Evolutionary conservation across 2,329 filamentous ascomycete species (phyloP), one percentile per base, ranked within the genome.

Genomic region (Colletotrichum sp.): DNA sequence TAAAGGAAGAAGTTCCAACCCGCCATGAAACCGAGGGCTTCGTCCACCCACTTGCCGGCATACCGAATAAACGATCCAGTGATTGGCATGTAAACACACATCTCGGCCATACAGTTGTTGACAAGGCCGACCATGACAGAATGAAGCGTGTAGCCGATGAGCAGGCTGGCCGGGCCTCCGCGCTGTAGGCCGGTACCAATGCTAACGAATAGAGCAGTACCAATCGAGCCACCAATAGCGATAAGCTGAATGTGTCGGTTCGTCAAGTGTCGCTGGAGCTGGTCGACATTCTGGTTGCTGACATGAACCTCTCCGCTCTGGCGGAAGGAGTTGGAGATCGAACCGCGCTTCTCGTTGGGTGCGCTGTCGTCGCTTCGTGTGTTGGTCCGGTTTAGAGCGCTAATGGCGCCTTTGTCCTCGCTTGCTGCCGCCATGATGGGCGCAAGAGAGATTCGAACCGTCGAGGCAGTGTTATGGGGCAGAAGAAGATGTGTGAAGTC

Each of bases 41-140:
- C 92, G 81, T 94, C 92, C 12, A 91, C 90, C 90, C 91, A 94
- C 78, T 91, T 86, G 32, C 92, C 91, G 6, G 91, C 91, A 80
- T 93, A 87, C 75, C 92, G 91, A 78, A 94, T 89, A 81, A 93
- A 93, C 3, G 90, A 90, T 77, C 92, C 92, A 57, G 88, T 89
- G 63, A 94, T 88, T 28, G 92, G 92, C 87, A 92, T 91, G 77
- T 89, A 90, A 48, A 88, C 87, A 34, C 86, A 89, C 92, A 94
- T 93, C 82, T 94, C 92, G 10, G 92, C 92, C 75, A 93, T 86
- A 77, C 88, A 89, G 80, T 93, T 93, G 87, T 93, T 93, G 81
- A 93, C 90, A 63, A 92, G 84, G 28, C 86, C 92, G 75, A 93
- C 86, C 70, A 93, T 80, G 79, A 85, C 81, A 48, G 86, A 86